Conservation (phyloP, 129 eudicot species). For the Tagetes patula region DNA sequence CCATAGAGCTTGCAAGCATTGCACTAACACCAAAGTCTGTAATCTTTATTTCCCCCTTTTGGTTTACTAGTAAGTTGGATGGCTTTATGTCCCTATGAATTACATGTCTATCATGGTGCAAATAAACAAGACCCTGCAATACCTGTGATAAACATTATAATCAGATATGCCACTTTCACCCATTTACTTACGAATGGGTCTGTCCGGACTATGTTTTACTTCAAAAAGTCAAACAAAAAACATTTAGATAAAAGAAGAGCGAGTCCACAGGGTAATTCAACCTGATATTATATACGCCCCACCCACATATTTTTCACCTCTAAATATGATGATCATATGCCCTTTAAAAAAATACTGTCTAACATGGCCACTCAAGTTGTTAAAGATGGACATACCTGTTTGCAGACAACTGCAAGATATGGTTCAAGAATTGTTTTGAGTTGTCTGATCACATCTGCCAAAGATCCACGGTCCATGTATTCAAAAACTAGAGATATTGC, state of each 20-base stretch:
- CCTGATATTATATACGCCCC: background rate
- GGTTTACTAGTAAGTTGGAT: conserved; percentile 87
- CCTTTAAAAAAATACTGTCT: background rate
- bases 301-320: background rate
- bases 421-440: conserved; percentile 96
- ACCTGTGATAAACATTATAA: conserved; percentile 49
- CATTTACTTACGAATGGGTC: background rate
- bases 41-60: conserved; percentile 90
- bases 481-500: conserved; percentile 88
- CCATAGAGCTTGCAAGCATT: conserved; percentile 93
- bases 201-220: background rate
- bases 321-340: background rate
- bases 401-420: conserved; percentile 96
- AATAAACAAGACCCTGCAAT: conserved; percentile 81
- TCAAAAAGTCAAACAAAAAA: background rate
- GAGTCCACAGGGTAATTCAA: background rate
- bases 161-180: background rate
- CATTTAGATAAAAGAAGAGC: background rate
- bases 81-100: conserved; percentile 98
- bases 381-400: conserved; percentile 59
- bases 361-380: background rate
- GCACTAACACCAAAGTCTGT: conserved; percentile 99
- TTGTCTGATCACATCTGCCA: conserved; percentile 83
- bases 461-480: conserved; percentile 98
- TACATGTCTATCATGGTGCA: conserved; percentile 92